Percentiles rank a stretch among this genome's conserved stretches.
phyloP scores from a whole-genome alignment of 805 yeast genomes.

The Cyberlindnera maclurae region DNA sequence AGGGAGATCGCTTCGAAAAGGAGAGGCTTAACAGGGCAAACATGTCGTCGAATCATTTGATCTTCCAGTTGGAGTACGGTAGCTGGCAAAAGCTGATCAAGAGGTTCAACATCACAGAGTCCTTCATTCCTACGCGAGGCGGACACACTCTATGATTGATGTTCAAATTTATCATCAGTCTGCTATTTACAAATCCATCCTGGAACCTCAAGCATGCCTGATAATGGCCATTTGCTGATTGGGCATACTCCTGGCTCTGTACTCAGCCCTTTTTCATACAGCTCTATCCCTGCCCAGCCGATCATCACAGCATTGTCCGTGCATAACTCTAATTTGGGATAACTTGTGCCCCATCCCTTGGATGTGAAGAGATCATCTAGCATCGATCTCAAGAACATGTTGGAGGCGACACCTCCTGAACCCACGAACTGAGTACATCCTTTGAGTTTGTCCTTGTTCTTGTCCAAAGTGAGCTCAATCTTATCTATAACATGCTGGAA shows the following conservation, averaged over 20 bases:
- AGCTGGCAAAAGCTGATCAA: constrained; percentile 59
- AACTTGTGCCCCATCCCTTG: constrained; percentile 38
- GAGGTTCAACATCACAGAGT: constrained; percentile 45
- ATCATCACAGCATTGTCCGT: constrained; percentile 97
- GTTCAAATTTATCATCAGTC: constrained; percentile 1
- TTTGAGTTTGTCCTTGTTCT: constrained; percentile 34
- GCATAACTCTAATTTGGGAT: constrained; percentile 68
- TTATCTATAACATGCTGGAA: constrained; percentile 71
- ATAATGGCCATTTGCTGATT: constrained; percentile 75
- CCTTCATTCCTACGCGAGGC: constrained; percentile 41
- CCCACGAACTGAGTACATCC: constrained; percentile 56
- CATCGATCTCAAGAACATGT: constrained; percentile 44
- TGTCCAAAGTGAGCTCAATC: constrained; percentile 41
- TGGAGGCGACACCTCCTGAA: constrained; percentile 95
- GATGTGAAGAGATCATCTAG: constrained; percentile 32
- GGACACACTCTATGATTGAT: constrained; percentile 8
- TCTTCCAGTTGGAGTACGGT: constrained; percentile 60
- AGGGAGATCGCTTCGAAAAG: constrained; percentile 18
- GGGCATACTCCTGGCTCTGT: constrained; percentile 57
- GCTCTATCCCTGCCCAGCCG: constrained; percentile 94
- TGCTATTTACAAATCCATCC: constrained; percentile 37
- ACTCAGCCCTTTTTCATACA: constrained; percentile 45
- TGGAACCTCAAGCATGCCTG: constrained; percentile 39
- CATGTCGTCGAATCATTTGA: constrained; percentile 48
- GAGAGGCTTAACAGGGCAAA: constrained; percentile 23